These are phyloP conservation scores for Camellia granthamiana DNA, from an alignment of 148 eudicot genomes.

Conservation along the genomic window DNA sequence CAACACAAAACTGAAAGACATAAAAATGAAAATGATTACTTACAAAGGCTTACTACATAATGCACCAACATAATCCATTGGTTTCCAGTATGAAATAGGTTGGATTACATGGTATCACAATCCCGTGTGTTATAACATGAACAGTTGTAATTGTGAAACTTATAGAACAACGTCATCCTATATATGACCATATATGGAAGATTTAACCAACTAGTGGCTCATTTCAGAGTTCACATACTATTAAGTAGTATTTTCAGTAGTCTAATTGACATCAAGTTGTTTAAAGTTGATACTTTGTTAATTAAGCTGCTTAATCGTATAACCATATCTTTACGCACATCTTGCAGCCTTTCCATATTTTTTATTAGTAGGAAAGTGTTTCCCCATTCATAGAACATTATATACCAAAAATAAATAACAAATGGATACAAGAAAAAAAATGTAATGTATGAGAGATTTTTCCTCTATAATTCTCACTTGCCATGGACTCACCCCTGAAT, in stretches of 20 bases:
- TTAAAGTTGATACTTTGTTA: neutral
- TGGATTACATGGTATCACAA: neutral
- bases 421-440: neutral
- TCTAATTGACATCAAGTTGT: neutral
- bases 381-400: neutral
- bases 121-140: neutral
- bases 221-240: neutral
- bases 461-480: neutral
- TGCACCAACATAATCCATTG: neutral
- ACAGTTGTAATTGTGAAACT: neutral
- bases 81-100: too few species aligned
- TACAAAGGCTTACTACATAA: neutral
- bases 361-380: neutral
- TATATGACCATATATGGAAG: neutral
- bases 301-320: neutral
- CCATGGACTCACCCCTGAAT: slow-evolving; percentile 76
- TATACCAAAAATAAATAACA: neutral
- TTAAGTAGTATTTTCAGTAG: neutral
- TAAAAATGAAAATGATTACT: neutral
- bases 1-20: neutral
- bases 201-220: neutral
- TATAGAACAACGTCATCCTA: neutral
- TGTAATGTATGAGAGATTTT: neutral
- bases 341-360: neutral
- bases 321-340: neutral